Percentiles rank a stretch among this genome's conserved stretches.
These are phyloP conservation scores for Neofusicoccum kwambonambiense DNA, from an alignment of 2,329 filamentous ascomycete species.

Conservation along the genomic window DNA sequence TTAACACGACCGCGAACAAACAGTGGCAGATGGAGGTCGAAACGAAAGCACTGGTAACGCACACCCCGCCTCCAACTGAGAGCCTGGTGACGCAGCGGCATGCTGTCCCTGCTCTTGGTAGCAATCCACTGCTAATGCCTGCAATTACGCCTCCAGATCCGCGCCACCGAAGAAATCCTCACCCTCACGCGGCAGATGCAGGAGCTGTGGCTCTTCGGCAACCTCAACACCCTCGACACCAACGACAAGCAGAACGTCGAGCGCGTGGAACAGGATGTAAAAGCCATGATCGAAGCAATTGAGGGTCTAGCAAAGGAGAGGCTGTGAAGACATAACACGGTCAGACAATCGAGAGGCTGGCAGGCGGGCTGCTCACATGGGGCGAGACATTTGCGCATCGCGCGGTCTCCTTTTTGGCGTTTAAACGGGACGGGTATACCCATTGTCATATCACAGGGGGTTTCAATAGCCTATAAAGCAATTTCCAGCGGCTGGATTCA, in stretches of 20 bases:
- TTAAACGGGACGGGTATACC: constrained; percentile 2
- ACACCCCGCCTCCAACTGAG: too few relatives aligned
- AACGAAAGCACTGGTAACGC: constrained; percentile 55
- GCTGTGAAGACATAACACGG: neutral
- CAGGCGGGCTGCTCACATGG: neutral
- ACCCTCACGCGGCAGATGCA: constrained; percentile 62
- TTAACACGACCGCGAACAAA: constrained; percentile 56
- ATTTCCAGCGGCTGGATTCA: neutral
- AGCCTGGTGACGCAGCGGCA: too few relatives aligned
- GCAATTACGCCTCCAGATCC: constrained; percentile 41
- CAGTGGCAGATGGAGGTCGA: constrained; percentile 60
- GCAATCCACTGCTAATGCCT: neutral
- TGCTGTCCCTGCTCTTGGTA: too few relatives aligned
- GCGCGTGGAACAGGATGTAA: constrained; percentile 48
- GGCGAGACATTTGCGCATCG: neutral
- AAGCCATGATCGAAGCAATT: constrained; percentile 47
- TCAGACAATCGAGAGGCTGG: neutral
- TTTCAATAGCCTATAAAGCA: neutral
- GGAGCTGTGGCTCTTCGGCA: constrained; percentile 66
- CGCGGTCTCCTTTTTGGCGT: neutral
- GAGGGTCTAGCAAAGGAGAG: constrained; percentile 25
- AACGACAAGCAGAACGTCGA: constrained; percentile 21
- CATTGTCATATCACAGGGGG: neutral
- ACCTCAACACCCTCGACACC: constrained; percentile 54
- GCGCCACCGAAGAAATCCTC: constrained; percentile 61